Percentiles rank a stretch among this genome's conserved stretches.
Conservation (phyloP, 768 basidiomycete genomes). For the Macrolepiota fuliginosa region DNA sequence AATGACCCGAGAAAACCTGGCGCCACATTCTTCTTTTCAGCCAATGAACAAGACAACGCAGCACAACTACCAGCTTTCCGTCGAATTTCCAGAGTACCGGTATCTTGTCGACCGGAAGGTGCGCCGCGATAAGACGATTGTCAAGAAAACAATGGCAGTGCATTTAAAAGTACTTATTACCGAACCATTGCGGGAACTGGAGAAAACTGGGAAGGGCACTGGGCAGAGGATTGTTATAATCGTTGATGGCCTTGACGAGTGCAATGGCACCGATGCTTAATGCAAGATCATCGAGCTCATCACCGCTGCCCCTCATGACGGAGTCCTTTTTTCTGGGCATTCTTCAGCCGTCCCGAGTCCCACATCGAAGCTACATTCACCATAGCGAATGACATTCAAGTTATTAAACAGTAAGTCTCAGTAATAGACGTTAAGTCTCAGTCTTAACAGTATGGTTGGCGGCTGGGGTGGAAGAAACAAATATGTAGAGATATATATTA, state of each 20-base stretch:
- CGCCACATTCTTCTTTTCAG: neutral
- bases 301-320: neutral
- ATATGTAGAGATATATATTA: no score
- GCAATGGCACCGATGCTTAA: neutral
- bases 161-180: neutral
- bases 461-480: no score
- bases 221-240: neutral
- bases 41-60: neutral
- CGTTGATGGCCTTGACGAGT: slow-evolving; percentile 4
- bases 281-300: neutral
- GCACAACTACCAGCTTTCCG: slow-evolving; percentile 1
- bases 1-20: neutral
- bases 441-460: no score
- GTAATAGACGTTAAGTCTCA: no score
- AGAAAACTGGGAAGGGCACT: neutral
- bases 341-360: slow-evolving; percentile 1
- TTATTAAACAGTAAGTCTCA: no score
- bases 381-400: no score
- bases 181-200: neutral
- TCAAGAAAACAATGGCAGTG: neutral
- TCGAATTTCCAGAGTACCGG: neutral
- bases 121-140: neutral
- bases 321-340: neutral
- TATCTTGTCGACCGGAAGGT: neutral
- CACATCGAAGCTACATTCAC: neutral